Conservation (phyloP, 257 asterid genomes). For the Lycium barbarum region DNA sequence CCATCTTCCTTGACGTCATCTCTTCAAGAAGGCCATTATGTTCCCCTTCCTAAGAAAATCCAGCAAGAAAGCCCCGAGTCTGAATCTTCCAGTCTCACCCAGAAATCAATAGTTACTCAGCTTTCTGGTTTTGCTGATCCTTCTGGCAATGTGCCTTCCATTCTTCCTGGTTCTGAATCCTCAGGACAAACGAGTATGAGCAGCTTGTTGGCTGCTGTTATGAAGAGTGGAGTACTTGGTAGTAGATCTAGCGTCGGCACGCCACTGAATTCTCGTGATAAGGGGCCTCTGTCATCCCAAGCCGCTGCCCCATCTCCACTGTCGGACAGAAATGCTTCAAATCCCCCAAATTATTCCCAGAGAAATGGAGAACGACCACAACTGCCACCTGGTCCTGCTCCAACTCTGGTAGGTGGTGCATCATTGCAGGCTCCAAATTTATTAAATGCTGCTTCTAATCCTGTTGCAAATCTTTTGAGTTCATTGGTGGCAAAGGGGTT, state of each 20-base stretch:
- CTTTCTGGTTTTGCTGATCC: constrained; percentile 46
- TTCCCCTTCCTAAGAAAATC: constrained; percentile 42
- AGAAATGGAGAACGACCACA: constrained; percentile 47
- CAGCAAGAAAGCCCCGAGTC: constrained; percentile 46
- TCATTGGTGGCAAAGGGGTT: constrained; percentile 81
- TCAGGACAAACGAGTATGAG: constrained; percentile 63
- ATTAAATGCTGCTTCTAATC: constrained; percentile 57
- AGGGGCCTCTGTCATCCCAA: constrained; percentile 40
- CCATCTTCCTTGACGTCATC: constrained; percentile 45
- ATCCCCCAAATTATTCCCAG: constrained; percentile 39
- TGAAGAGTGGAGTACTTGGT: constrained; percentile 57
- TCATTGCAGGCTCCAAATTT: constrained; percentile 47
- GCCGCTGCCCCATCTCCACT: constrained; percentile 31
- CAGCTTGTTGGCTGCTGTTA: constrained; percentile 59
- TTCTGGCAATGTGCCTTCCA: constrained; percentile 53
- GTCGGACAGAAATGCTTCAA: constrained; percentile 38
- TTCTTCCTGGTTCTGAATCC: constrained; percentile 47
- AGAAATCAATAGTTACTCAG: constrained; percentile 34
- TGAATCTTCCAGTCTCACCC: constrained; percentile 32
- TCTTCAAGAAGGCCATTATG: constrained; percentile 46
- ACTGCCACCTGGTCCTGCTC: constrained; percentile 38
- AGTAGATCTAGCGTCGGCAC: constrained; percentile 43
- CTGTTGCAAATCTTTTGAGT: constrained; percentile 80
- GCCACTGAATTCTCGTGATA: constrained; percentile 44
- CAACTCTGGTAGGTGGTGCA: constrained; percentile 43